Conservation (phyloP, 192 early-diverging fungal species). For the Gonapodya sp. region DNA sequence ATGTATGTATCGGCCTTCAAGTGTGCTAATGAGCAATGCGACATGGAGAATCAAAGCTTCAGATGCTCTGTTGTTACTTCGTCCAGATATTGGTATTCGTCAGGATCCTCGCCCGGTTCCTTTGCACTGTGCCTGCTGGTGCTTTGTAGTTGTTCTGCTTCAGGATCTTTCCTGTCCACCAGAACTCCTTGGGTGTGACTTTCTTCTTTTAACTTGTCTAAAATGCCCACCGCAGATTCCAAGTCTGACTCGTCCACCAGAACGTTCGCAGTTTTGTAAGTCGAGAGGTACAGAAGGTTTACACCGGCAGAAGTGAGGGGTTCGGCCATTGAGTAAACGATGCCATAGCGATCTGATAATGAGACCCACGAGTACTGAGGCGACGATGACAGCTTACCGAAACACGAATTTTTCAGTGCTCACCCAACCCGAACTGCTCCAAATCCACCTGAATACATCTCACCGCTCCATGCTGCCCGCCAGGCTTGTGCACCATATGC, state of each 20-base stretch:
- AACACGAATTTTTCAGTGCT: slow-evolving; percentile 10
- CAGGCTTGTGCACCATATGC: slow-evolving; percentile 32
- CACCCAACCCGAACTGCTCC: slow-evolving; percentile 36
- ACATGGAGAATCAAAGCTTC: no score
- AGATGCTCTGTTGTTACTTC: no score
- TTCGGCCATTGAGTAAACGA: slow-evolving; percentile 56
- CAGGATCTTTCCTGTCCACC: no score
- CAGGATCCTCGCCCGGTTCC: no score
- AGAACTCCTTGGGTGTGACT: no score
- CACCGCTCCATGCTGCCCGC: slow-evolving; percentile 27
- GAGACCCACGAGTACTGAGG: neutral
- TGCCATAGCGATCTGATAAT: slow-evolving; percentile 49
- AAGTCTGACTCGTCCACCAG: slow-evolving; percentile 26
- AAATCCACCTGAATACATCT: slow-evolving; percentile 60
- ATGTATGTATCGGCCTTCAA: no score
- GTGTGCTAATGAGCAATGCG: no score
- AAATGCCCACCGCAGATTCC: neutral
- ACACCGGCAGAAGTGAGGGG: slow-evolving; percentile 43
- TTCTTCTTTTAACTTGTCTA: neutral
- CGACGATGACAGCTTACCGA: neutral
- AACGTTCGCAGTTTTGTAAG: slow-evolving; percentile 56
- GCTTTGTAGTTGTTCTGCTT: no score
- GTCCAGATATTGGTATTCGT: no score
- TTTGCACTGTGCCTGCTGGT: no score
- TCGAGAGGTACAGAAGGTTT: slow-evolving; percentile 56